Conservation (phyloP, 805 yeast species). For the Starmera quercuum region DNA sequence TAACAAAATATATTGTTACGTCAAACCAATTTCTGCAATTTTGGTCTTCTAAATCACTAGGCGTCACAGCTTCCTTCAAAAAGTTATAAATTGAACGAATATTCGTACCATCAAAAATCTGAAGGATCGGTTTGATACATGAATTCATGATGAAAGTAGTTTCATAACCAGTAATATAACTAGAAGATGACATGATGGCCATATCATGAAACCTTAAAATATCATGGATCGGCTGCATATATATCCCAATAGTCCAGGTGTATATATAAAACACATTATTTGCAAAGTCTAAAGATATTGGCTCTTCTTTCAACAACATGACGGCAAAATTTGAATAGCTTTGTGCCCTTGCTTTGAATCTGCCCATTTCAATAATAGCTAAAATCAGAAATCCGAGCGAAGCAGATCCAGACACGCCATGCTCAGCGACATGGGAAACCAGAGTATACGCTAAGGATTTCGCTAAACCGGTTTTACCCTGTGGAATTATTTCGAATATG, state of each 20-base stretch:
- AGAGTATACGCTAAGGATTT: slow-evolving; percentile 26
- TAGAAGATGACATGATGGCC: slow-evolving; percentile 15
- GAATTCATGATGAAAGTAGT: slow-evolving; percentile 10
- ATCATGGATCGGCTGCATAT: slow-evolving; percentile 30
- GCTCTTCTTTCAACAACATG: slow-evolving; percentile 26
- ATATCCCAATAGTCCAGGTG: slow-evolving; percentile 32
- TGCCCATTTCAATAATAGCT: slow-evolving; percentile 27
- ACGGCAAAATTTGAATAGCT: slow-evolving; percentile 36
- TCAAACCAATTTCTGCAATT: slow-evolving; percentile 11
- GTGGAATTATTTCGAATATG: slow-evolving; percentile 25
- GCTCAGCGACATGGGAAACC: slow-evolving; percentile 26
- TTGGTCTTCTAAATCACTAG: slow-evolving; percentile 7
- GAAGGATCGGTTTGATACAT: slow-evolving; percentile 8
- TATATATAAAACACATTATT: slow-evolving; percentile 35
- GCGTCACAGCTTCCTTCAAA: slow-evolving; percentile 6
- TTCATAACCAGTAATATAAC: slow-evolving; percentile 4
- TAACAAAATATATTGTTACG: slow-evolving; percentile 3
- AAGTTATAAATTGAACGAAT: slow-evolving; percentile 7
- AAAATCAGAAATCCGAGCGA: slow-evolving; percentile 32
- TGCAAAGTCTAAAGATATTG: slow-evolving; percentile 27
- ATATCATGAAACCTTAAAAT: slow-evolving; percentile 23
- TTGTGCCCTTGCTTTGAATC: slow-evolving; percentile 27
- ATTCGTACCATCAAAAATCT: slow-evolving; percentile 8
- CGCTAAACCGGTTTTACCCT: slow-evolving; percentile 21
- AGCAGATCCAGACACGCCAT: slow-evolving; percentile 33